Base-by-base conservation (phyloP, 1,139 yeast species). In the Sugiyamaella xylanicola region DNA sequence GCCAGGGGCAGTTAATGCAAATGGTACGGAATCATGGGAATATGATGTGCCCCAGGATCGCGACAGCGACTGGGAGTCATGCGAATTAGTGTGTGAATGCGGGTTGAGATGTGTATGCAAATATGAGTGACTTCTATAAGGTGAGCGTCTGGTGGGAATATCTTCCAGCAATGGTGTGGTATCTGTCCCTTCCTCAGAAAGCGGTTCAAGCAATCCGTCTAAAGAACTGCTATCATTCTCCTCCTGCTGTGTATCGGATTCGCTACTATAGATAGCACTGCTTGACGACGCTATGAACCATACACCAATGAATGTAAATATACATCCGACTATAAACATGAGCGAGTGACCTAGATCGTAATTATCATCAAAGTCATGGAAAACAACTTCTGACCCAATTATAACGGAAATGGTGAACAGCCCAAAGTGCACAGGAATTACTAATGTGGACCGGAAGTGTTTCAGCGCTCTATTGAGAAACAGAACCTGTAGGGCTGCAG, bases 371-470 rank as follows among this genome's bases (percentile, higher is more conserved):
- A 77, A 76, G 54, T 76, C 79, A 25, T 70, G 69, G 58, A 74
- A 76, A 4, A 74, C 67, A 7, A 74, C 61, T 17, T 73, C 74
- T 0, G 79, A 75, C n/a, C 77, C 78, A 4, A 69, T 48, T 39
- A 74, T 69, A 4, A 76, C 77, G 1, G 77, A 70, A 7, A 73
- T 58, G 0, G 79, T 76, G 65, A 77, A 77, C 21, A 76, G 69
- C 8, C 73, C 77, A 64, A 77, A 77, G 61, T 77, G 80, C 37
- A 76, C 72, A 0, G 81, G 81, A 4, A 78, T 74, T 3, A 78
- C 81, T 8, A 72, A 67, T 22, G 79, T 75, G 2, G 78, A 74
- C 16, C 74, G 74, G 55, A 74, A 76, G 15, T 65, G 61, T 39
- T 69, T 68, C 44, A 77, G 65, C 1, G 77, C 74, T 15, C 70